Evolutionary conservation across 2,329 filamentous ascomycete genomes (phyloP), one percentile per base, ranked within the genome.

Genomic region (Purpureocillium takamizusanense): DNA sequence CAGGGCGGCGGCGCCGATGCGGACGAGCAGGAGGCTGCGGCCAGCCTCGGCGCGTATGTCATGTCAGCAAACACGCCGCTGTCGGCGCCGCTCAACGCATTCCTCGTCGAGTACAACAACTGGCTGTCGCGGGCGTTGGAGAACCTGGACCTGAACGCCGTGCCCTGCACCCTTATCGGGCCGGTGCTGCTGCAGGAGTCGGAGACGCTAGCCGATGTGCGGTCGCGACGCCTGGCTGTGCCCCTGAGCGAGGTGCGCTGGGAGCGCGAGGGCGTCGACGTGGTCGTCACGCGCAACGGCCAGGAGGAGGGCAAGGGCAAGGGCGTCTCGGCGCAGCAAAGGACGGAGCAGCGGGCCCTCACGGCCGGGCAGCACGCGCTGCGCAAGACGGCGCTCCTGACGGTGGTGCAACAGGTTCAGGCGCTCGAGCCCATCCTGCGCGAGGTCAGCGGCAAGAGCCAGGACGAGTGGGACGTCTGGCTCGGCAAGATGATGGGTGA

Each of bases 381-480:
- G 38, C 71, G 88, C 39, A 74, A 80, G 51, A 90, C 86, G 10
- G 87, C 88, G n/a, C 70, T 95, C 40, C 65, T 85, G 54, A 87
- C 83, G 3, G 78, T 89, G 6, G 76, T 94, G 37, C 83, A 89
- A 55, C 76, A 87, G 70, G 86, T 94, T 38, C 86, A 92, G 56
- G 83, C 82, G 45, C 66, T 95, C 51, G 89, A 95, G 60, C 86
- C 86, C 5, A 64, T 92, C 42, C 65, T 95, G 49, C 77, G 84
- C 50, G 84, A 94, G 51, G 78, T 79, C 33, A 94, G 84, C 53
- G 84, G 83, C 12, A 94, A 94, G 68, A 86, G 83, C 51, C 78
- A 85, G 54, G 87, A 94, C 49, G 89, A 95, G 63, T 95, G 88
- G 88, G 85, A 94, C 57, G 70, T 78, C 31, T 95, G 89, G 89